Conservation (phyloP, 2,329 filamentous ascomycete species). For the Epichloe festucae region DNA sequence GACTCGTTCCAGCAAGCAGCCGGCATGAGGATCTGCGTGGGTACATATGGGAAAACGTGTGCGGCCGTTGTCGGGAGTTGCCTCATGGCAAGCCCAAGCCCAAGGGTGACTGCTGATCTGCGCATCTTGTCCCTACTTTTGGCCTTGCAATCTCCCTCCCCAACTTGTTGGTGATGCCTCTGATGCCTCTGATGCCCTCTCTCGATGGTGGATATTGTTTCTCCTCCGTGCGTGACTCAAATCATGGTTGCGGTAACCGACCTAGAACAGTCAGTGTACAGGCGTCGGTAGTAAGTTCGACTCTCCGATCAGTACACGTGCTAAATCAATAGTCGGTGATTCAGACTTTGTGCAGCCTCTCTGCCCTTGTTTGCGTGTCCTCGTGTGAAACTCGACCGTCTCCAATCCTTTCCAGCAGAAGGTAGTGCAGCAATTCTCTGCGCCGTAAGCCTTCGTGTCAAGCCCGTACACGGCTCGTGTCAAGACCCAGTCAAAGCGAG, state of each 20-base stretch:
- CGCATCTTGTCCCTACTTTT: background rate
- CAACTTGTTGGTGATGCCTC: background rate
- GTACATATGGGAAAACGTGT: conserved; percentile 58
- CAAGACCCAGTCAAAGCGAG: too few relatives aligned
- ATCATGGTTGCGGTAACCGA: background rate
- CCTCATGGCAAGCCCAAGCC: conserved; percentile 1
- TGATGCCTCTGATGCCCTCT: too few relatives aligned
- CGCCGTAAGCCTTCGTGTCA: background rate
- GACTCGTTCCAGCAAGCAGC: conserved; percentile 28
- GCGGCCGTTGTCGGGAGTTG: conserved; percentile 16
- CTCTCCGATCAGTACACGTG: too few relatives aligned
- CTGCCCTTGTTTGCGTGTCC: background rate
- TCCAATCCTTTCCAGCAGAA: background rate
- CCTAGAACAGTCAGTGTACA: background rate
- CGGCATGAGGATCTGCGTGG: conserved; percentile 56
- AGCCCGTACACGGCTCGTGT: background rate
- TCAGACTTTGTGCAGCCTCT: too few relatives aligned
- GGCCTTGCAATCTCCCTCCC: background rate
- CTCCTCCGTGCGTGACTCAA: background rate
- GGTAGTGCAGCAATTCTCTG: background rate
- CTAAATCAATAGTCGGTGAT: too few relatives aligned
- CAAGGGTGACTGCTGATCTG: background rate
- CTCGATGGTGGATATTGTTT: background rate
- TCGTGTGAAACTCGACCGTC: background rate
- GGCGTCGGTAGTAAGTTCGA: too few relatives aligned